Base-by-base conservation (phyloP, 106 monocot species). In the Dactylorhiza incarnata region DNA sequence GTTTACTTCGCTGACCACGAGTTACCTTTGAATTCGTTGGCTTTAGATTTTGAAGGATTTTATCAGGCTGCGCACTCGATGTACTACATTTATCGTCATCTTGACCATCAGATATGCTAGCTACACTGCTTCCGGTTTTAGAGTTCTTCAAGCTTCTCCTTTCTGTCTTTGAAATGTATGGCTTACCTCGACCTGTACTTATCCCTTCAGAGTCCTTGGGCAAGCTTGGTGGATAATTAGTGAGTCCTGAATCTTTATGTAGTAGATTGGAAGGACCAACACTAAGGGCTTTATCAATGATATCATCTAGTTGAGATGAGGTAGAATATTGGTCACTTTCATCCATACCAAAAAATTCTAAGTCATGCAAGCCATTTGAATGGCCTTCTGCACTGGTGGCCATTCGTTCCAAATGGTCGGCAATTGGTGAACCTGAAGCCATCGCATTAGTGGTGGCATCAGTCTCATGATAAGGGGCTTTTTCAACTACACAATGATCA, bases 1-100 rank as follows among this genome's bases (percentile, higher is more conserved):
- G 81, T 72, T 94, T 99, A 71, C 91, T 78, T 83, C 81, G 91
- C 48, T 92, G 99, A 24, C 99, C 99, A 78, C 99, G 91, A 70
- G 77, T 84, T 9, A 81, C 65, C 81, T 92, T 99, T 49, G 74
- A 45, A 74, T 74, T 78, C 45, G 80, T 61, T 45, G 74, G 73
- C 59, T 80, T 91, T 48, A 48, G 10, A 7, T 59, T 84, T 46
- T 78, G 80, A 63, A 67, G 78, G 44, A 29, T 72, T 49, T 80
- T 85, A 48, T 81, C 77, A 53, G 58, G 37, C 68, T 81, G 76
- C 29, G 58, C 51, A 78, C 53, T 68, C 51, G 44, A 76, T 19
- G 20, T 37, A 56, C 62, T 65, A 56, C 25, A 37, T 82, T 78
- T 45, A 47, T 80, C 81, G 5, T 24, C 75, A 13, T 78, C 76